Base-by-base conservation (phyloP, 2,329 filamentous ascomycete species). In the Alternaria gansuensis region DNA sequence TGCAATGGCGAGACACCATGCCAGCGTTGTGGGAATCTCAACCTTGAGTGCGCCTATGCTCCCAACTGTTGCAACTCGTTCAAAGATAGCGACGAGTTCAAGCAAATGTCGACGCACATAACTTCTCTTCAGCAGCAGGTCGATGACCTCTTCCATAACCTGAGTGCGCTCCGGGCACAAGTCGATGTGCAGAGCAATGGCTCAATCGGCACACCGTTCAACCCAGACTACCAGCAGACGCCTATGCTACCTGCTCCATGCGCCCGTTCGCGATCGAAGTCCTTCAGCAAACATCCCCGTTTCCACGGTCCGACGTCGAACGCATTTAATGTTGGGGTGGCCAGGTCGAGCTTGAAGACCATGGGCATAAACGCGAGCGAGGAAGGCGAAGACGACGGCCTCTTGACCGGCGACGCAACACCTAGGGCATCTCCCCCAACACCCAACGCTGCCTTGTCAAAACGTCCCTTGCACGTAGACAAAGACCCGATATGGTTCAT, bases 231-330 rank as follows among this genome's bases (percentile, higher is more conserved):
- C 55, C 62, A 65, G 24, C 70, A 70, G 29, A 65, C 75, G 51
- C 74, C 79, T 31, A 72, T 76, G 54, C 63, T 73, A 24, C 65
- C 72, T 39, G 65, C 70, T 9, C 71, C 71, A 34, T 68, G 75
- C 1, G 58, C 82, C 3, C 83, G 83, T 52, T 68, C 69, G 45
- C 69, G 72, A 28, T 65, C 70, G 24, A 76, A 68, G 53, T 73
- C 75, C 5, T 59, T 68, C 46, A 62, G 78, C 80, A 73, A 86
- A 81, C 64, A 86, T 58, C 86, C 87, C 4, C 84, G 86, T 24
- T 97, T 95, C 73, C 88, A 91, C 56, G 93, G 93, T 0, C 92
- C 92, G 1, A 97, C 92, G 0, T 96, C 92, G 77, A 90, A 88
- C 45, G 88, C 89, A 2, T 97, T 93, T 78, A 93, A 90, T 65